Evolutionary conservation across 495 filamentous ascomycete genomes (phyloP).

Genomic region (Tuber indicum): DNA sequence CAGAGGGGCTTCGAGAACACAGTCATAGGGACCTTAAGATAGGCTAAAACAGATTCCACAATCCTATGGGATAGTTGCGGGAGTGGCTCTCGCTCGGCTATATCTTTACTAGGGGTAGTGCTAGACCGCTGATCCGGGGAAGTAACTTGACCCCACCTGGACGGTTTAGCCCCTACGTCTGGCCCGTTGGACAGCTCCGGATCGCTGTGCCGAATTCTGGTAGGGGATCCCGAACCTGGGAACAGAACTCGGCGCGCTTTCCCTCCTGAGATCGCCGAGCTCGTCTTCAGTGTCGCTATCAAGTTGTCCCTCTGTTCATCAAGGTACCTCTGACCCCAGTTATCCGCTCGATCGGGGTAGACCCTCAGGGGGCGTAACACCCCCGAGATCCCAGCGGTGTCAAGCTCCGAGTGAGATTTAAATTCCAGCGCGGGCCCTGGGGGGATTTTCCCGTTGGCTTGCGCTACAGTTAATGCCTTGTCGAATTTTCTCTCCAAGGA

Average conservation of each 20-base stretch:
- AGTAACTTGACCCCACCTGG: not conserved
- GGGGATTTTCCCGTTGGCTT: not conserved
- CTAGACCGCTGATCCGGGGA: not conserved
- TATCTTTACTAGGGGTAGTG: not conserved
- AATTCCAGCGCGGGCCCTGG: not conserved
- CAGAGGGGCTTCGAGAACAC: not conserved
- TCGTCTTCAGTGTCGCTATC: not conserved
- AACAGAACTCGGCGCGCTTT: not conserved
- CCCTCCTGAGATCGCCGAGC: not conserved
- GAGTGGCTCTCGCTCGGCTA: not conserved
- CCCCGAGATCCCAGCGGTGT: not conserved
- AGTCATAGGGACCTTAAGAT: not conserved
- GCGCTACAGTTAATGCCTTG: not conserved
- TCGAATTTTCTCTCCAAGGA: not conserved
- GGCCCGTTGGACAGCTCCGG: not conserved
- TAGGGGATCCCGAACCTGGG: not conserved
- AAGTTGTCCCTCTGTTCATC: not conserved
- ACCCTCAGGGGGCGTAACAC: not conserved
- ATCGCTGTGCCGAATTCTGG: not conserved
- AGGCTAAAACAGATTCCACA: not conserved
- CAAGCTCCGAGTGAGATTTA: not conserved
- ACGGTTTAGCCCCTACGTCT: not conserved
- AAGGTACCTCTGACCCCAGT: not conserved
- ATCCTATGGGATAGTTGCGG: not conserved
- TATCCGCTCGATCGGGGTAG: not conserved